Evolutionary conservation across 116 monocot species (phyloP).

Genomic region (Posidonia oceanica): DNA sequence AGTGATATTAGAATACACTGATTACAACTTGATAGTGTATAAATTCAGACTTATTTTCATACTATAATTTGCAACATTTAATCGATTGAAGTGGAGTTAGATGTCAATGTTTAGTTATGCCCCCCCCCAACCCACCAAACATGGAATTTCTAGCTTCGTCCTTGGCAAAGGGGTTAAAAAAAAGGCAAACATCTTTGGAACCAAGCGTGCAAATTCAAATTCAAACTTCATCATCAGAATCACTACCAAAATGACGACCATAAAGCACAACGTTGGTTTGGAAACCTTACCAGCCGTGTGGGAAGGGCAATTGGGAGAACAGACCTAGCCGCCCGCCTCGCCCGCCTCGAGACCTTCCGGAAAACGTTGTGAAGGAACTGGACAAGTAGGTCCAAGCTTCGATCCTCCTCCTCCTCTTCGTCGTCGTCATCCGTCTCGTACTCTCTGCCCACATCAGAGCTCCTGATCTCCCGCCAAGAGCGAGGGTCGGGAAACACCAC

Average conservation of each 20-base stretch:
- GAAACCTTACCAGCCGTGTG: conserved; percentile 53
- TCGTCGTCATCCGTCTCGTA: conserved; percentile 26
- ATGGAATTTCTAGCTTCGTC: too few species aligned
- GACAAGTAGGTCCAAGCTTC: conserved; percentile 82
- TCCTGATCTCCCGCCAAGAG: conserved; percentile 32
- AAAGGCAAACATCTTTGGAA: too few species aligned
- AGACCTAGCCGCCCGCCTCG: conserved; percentile 57
- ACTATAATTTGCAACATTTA: too few species aligned
- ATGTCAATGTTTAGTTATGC: too few species aligned
- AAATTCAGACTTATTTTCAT: too few species aligned
- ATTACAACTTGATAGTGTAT: too few species aligned
- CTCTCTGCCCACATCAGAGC: conserved; percentile 7
- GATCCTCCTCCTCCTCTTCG: conserved; percentile 64
- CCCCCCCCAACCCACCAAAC: too few species aligned
- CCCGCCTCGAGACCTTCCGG: conserved; percentile 57
- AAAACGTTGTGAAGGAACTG: conserved; percentile 59
- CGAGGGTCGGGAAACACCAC: conserved; percentile 51
- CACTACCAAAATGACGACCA: neutral
- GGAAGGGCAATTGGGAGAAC: conserved; percentile 74
- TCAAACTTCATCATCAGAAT: neutral
- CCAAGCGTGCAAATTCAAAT: too few species aligned
- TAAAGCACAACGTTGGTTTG: neutral
- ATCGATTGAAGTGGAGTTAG: too few species aligned
- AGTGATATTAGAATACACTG: too few species aligned
- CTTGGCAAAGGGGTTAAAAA: too few species aligned